Conservation (phyloP, 257 asterid species). For the Rauvolfia tetraphylla region DNA sequence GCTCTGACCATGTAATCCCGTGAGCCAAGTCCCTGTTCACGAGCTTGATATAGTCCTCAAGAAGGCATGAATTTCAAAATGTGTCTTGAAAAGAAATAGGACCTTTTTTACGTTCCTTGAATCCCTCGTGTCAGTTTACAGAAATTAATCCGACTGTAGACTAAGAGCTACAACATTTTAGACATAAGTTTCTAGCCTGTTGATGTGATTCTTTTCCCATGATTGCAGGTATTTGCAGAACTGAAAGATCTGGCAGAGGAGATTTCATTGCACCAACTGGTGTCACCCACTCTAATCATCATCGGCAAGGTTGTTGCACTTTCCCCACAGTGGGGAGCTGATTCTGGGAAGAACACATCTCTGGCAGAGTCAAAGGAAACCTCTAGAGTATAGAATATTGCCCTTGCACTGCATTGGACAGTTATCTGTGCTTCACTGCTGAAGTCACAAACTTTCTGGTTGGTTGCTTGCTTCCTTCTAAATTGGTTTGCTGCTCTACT, state of each 20-base stretch:
- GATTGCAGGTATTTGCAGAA: constrained; percentile 62
- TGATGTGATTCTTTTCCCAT: neutral
- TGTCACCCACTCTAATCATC: constrained; percentile 74
- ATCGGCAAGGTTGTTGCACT: constrained; percentile 82
- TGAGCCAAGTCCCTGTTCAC: neutral
- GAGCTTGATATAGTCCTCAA: neutral
- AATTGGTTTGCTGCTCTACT: neutral
- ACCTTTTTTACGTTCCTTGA: neutral
- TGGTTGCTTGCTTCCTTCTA: neutral
- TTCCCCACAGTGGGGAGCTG: constrained; percentile 71
- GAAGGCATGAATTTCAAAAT: too few relatives aligned
- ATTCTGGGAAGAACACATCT: constrained; percentile 29
- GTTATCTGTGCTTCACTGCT: neutral
- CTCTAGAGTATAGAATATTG: neutral
- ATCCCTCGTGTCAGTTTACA: too few relatives aligned
- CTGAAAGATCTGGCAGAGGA: constrained; percentile 65
- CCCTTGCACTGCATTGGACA: neutral
- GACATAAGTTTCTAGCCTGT: neutral
- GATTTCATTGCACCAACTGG: constrained; percentile 48
- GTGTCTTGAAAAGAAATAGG: neutral
- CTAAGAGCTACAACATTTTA: neutral
- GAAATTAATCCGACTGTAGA: neutral
- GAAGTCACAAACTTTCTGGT: neutral
- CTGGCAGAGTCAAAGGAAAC: constrained; percentile 41
- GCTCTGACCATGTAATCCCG: neutral